Percentiles rank a stretch among this genome's conserved stretches.
phyloP scores from a whole-genome alignment of 2,329 filamentous ascomycete species.

The Grosmannia huntii region DNA sequence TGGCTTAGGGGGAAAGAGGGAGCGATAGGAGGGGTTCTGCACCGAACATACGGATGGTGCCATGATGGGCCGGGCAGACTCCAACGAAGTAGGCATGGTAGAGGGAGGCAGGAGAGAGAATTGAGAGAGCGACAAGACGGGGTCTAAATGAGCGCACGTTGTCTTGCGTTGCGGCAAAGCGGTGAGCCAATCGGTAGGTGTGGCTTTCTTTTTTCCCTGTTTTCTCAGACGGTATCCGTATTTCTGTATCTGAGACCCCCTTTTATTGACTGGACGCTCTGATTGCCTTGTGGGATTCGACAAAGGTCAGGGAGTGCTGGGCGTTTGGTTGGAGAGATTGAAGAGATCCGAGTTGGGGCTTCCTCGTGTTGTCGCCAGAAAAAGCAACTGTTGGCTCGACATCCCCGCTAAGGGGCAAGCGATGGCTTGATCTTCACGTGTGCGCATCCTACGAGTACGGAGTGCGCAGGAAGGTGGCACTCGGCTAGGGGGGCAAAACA shows the following conservation, averaged over 20 bases:
- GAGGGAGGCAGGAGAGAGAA: not conserved
- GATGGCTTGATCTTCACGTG: not conserved
- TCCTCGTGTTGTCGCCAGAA: not conserved
- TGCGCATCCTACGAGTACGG: not conserved
- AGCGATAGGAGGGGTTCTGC: not conserved
- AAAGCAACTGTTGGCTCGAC: not conserved
- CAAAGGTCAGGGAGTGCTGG: not conserved
- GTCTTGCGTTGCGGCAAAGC: not conserved
- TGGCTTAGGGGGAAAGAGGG: not conserved
- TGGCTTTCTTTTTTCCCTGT: not conserved
- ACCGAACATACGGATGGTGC: conserved; percentile 42
- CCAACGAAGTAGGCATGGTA: conserved; percentile 43
- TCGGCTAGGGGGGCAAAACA: not conserved
- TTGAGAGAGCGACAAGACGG: not conserved
- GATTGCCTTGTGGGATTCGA: not conserved
- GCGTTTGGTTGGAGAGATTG: not conserved
- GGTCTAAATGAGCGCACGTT: not conserved
- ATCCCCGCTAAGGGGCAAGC: not conserved
- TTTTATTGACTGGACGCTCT: not conserved
- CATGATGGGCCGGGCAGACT: conserved; percentile 50
- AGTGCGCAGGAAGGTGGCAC: not conserved
- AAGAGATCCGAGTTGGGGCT: not conserved
- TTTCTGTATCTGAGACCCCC: not conserved
- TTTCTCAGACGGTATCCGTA: not conserved
- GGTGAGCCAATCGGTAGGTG: not conserved